phyloP scores from a whole-genome alignment of 2,329 filamentous ascomycete genomes.

The Microdochium nivale region DNA sequence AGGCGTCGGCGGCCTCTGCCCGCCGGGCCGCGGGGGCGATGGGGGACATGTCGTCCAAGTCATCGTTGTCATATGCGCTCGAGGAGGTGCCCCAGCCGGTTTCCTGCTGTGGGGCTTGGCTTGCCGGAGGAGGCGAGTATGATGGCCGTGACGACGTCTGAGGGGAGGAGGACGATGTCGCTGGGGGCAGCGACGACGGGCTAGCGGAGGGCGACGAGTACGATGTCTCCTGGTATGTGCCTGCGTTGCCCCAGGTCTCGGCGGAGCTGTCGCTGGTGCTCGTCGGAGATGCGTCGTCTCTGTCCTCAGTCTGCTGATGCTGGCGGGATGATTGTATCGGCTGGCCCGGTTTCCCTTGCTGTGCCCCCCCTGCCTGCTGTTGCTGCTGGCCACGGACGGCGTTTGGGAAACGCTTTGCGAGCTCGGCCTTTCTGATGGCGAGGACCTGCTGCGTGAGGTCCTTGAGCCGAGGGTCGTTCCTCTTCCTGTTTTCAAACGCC shows the following conservation, averaged over 20 bases:
- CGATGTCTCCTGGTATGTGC: not conserved
- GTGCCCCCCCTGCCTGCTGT: not conserved
- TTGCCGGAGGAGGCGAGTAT: not conserved
- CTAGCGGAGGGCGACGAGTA: not conserved
- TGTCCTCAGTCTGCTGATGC: not conserved
- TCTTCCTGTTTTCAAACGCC: conserved; percentile 10
- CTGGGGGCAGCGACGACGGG: not conserved
- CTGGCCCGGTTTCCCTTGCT: not conserved
- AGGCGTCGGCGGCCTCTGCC: conserved; percentile 9
- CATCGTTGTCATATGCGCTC: conserved; percentile 18
- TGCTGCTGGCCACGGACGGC: not conserved
- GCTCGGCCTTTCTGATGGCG: not conserved
- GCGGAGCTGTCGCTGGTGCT: not conserved
- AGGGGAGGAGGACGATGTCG: not conserved
- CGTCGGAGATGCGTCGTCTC: not conserved
- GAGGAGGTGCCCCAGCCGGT: conserved; percentile 1
- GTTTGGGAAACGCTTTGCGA: not conserved
- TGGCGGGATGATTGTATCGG: not conserved
- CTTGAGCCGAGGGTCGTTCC: conserved; percentile 20
- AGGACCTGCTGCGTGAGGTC: not conserved
- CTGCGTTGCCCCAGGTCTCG: not conserved
- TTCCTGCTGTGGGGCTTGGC: not conserved
- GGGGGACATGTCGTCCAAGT: conserved; percentile 34
- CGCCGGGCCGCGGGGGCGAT: conserved; percentile 21
- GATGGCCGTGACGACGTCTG: not conserved